Evolutionary conservation across 2,329 filamentous ascomycete genomes (phyloP), one percentile per base, ranked within the genome.

Genomic region (Paraphoma chrysanthemicola): DNA sequence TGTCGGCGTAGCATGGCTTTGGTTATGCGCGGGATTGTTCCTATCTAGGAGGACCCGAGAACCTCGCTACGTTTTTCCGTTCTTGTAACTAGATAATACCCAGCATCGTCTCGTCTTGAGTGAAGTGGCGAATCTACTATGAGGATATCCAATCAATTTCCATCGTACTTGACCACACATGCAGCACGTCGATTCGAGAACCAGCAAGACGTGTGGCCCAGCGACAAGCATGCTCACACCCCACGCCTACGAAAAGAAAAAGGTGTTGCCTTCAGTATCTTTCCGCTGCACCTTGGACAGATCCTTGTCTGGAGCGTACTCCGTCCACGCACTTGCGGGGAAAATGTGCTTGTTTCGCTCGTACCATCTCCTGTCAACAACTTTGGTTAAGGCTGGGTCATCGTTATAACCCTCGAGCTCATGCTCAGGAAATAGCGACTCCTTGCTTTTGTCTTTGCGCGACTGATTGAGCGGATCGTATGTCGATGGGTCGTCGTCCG

Each of bases 261-360:
- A 97, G 0, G 91, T 88, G 77, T 99, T 99, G 11, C 95, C 95
- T 53, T 92, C 89, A 11, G 86, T 85, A 78, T 99, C 95, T 70
- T 92, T 90, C 67, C 91, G 86, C 39, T 93, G 86, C 65, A 91
- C 87, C 62, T 82, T 85, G 70, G 87, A 85, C 79, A 96, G 96
- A 69, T 97, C 91, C 77, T 90, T 91, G 59, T 92, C 91, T 0
- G 93, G 90, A 64, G 97, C 93, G 75, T 96, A 99, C 61, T 96
- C 91, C 68, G 93, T 92, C 95, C 95, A 99, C 45, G 94, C 86
- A 73, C 92, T 98, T 17, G 94, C 94, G 0, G 95, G 95, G 75
- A 94, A 99, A 55, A 99, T 98, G 77, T 99, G 95, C 79, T 98
- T 99, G 76, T 98, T 97, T 71, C 89, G 87, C 81, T 97, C 93